phyloP scores from a whole-genome alignment of 192 early-diverging fungal species.

The Backusella psychrophila region DNA sequence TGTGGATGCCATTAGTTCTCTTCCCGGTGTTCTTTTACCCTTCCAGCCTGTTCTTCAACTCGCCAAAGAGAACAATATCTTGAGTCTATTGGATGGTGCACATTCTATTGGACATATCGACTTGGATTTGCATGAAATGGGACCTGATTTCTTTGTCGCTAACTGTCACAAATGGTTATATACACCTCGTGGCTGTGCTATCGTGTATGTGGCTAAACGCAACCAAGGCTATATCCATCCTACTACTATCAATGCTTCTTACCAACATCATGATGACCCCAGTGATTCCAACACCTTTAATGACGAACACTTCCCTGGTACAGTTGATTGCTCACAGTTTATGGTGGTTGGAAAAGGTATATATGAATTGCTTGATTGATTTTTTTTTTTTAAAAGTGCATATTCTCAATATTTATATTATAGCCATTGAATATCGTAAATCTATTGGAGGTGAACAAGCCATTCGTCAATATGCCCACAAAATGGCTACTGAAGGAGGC shows the following conservation, averaged over 20 bases:
- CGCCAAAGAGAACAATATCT: conserved; percentile 44
- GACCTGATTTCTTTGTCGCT: conserved; percentile 63
- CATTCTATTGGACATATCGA: conserved; percentile 62
- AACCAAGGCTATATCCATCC: conserved; percentile 49
- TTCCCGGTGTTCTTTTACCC: conserved; percentile 45
- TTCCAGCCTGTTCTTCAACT: conserved; percentile 37
- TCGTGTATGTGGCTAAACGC: conserved; percentile 49
- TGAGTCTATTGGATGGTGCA: conserved; percentile 63
- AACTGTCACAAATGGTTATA: conserved; percentile 70
- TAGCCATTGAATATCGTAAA: conserved; percentile 49
- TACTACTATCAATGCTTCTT: conserved; percentile 36
- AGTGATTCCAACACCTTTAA: conserved; percentile 23
- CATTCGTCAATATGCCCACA: conserved; percentile 53
- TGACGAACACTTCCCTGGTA: conserved; percentile 35
- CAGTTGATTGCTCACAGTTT: conserved; percentile 30
- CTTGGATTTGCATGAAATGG: conserved; percentile 44
- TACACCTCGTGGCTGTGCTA: conserved; percentile 49
- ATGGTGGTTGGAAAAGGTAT: conserved; percentile 22
- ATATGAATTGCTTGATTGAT: background rate
- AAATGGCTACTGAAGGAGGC: conserved; percentile 55
- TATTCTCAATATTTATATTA: background rate
- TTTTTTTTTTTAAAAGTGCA: background rate
- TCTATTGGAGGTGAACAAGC: conserved; percentile 58
- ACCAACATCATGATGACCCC: conserved; percentile 15
- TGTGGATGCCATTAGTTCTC: conserved; percentile 52